These are phyloP conservation scores for Trametes pubescens DNA, from an alignment of 1,284 basidiomycete species.

Conservation along the genomic window DNA sequence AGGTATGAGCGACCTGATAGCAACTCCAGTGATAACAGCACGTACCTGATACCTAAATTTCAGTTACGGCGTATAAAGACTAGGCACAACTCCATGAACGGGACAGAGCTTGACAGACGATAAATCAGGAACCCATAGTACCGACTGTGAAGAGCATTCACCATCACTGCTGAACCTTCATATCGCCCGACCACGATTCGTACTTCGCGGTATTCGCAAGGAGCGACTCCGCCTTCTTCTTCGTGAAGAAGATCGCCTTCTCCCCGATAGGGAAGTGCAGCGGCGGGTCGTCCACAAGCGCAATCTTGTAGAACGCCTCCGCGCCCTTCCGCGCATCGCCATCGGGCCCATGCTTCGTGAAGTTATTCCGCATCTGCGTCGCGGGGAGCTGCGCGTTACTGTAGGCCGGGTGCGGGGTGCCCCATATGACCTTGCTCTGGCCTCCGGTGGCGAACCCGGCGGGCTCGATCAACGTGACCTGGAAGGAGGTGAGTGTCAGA, in stretches of 20 bases:
- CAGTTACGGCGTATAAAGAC: too few species aligned
- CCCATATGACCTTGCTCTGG: conserved; percentile 9
- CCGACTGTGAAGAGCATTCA: too few species aligned
- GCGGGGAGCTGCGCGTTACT: conserved; percentile 16
- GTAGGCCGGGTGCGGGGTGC: conserved; percentile 26
- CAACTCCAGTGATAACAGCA: too few species aligned
- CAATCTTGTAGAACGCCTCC: conserved; percentile 26
- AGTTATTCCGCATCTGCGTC: conserved; percentile 9
- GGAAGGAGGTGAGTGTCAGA: not conserved
- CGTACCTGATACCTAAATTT: too few species aligned
- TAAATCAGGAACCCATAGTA: too few species aligned
- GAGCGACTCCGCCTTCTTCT: conserved; percentile 16
- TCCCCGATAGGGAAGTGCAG: conserved; percentile 24
- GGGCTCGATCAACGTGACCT: conserved; percentile 27
- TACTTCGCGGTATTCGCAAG: conserved; percentile 9
- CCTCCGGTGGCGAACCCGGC: conserved; percentile 19
- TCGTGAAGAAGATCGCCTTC: conserved; percentile 16
- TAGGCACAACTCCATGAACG: too few species aligned
- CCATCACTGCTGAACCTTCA: not conserved
- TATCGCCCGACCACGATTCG: conserved; percentile 20
- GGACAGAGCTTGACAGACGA: too few species aligned
- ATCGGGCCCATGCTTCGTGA: not conserved
- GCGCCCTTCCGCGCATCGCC: conserved; percentile 17
- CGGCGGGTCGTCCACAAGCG: conserved; percentile 17
- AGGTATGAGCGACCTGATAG: too few species aligned